Conservation (phyloP, 257 asterid species). For the Solanum gracilifrons region DNA sequence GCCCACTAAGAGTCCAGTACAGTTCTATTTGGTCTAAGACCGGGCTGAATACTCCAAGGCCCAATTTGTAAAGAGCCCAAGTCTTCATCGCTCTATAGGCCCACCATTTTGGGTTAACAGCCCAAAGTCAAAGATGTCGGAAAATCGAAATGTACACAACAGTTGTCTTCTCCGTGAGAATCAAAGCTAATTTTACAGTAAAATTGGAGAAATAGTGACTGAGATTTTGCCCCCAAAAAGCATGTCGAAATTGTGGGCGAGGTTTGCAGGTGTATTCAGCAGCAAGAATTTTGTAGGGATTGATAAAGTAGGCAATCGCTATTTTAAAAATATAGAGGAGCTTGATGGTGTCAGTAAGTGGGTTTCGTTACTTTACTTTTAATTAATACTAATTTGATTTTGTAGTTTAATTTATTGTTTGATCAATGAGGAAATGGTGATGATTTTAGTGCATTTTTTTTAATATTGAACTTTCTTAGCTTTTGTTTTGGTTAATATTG, state of each 20-base stretch:
- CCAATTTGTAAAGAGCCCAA: background rate
- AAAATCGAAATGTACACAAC: background rate
- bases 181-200: background rate
- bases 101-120: background rate
- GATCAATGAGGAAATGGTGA: background rate
- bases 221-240: background rate
- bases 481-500: background rate
- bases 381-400: background rate
- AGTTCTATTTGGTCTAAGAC: background rate
- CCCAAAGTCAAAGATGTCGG: background rate
- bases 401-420: background rate
- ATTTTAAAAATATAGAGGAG: conserved; percentile 53
- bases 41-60: background rate
- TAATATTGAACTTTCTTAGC: background rate
- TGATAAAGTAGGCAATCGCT: conserved; percentile 80
- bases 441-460: background rate
- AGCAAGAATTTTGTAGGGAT: conserved; percentile 43
- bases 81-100: background rate
- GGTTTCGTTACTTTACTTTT: background rate
- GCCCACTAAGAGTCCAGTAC: background rate
- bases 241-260: conserved; percentile 72
- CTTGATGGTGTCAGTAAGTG: conserved; percentile 79
- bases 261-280: conserved; percentile 49
- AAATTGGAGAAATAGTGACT: background rate
- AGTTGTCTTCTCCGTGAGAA: background rate